A percentile compares a stretch with the other conserved stretches of the same genome.
These are phyloP conservation scores for Ustilago bromivora DNA, from an alignment of 1,284 basidiomycete genomes.

Conservation along the genomic window DNA sequence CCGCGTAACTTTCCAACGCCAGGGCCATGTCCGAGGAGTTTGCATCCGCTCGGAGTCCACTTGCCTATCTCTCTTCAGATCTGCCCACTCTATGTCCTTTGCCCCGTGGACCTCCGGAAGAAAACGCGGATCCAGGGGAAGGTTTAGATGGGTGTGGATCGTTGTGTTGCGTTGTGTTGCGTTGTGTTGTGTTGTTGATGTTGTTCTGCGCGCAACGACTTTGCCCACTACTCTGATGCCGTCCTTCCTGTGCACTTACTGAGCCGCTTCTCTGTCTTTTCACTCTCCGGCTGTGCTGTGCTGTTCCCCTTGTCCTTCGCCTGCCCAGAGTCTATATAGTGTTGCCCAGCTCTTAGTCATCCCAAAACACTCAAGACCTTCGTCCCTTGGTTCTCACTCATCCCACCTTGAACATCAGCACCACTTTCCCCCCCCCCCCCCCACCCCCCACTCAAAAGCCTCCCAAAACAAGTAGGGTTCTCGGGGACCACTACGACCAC, in stretches of 20 bases:
- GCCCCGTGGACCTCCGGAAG: conserved; percentile 4
- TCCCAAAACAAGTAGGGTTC: neutral
- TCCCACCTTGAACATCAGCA: neutral
- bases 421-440: neutral
- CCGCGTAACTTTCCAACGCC: too few species aligned
- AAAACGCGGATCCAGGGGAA: too few species aligned
- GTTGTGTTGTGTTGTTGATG: too few species aligned
- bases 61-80: conserved; percentile 1
- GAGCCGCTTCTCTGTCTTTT: too few species aligned
- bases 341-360: neutral
- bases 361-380: neutral
- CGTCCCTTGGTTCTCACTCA: neutral
- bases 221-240: too few species aligned
- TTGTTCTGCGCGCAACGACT: too few species aligned
- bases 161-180: too few species aligned
- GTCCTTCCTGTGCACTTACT: too few species aligned
- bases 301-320: too few species aligned
- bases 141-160: too few species aligned
- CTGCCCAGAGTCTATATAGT: too few species aligned
- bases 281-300: too few species aligned
- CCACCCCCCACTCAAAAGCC: neutral
- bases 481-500: neutral
- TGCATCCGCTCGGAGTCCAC: neutral
- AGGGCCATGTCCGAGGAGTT: conserved; percentile 5
- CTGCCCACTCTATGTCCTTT: neutral